Evolutionary conservation across 345 rosid genomes (phyloP), one percentile per base, ranked within the genome.

Genomic region (Populus ilicifolia): DNA sequence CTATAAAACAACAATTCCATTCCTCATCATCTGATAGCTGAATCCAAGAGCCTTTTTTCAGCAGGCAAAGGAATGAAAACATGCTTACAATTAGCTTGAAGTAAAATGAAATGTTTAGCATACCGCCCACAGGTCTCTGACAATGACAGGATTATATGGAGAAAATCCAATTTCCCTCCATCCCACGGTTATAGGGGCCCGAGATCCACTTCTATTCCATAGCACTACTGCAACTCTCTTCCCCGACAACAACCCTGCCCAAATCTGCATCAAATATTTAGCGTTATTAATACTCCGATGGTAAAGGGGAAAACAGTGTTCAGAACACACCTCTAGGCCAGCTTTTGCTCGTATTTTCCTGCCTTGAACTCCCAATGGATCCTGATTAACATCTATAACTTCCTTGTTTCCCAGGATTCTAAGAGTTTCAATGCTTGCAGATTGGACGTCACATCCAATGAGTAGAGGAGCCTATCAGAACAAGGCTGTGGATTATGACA

Each of bases 91-190:
- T 12, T 21, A n/a, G 20, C 36, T 25, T 0, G 21, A n/a, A 72
- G 76, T 0, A 23, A 25, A 29, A 25, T 4, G 25, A 41, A 23
- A 23, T 18, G 21, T 27, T 30, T 41, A 8, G 27, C 5, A 17
- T 80, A 80, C 83, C 56, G 64, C 70, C 83, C 79, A 80, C 62
- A 80, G 23, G 63, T 80, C 79, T 62, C 83, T 65, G 27, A 76
- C 70, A 48, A 9, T 46, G 36, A 61, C 73, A 21, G 70, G 35
- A 41, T 25, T 56, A 17, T 13, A 17, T 41, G 83, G 74, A 67
- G 77, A 54, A 54, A 80, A 39, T 27, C 80, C 83, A 30, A 80
- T 20, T 21, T 76, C 80, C 69, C 73, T 80, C 83, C 83, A 80
- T 44, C 74, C 30, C 1, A 72, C 77, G 4, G 77, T 27, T 54